Base-by-base conservation (phyloP, 164 flowering plant species). In the Liquidambar formosana region DNA sequence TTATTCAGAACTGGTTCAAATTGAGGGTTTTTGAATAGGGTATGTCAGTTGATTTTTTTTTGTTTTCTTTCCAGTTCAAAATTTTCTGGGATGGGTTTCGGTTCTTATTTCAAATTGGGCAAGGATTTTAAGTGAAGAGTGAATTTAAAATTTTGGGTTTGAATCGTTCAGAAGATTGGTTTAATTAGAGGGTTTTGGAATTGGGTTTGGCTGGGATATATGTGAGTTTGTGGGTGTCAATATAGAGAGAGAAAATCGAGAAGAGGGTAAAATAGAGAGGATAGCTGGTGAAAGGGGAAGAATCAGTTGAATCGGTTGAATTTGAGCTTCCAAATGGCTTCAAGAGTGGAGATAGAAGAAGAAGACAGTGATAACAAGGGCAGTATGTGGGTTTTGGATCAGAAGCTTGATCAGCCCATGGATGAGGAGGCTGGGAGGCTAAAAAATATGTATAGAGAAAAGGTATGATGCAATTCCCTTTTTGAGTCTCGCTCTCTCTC, bases 361-460 rank as follows among this genome's bases (percentile, higher is more conserved):
- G 89, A 73, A 6, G 62, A 47, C 23, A 69, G 28, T 68, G 78
- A 82, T 3, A 66, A 45, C 45, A 83, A 66, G 68, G 96, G 99
- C 11, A 82, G 86, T 64, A 91, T 95, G 97, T 95, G 99, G 99
- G 99, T 26, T 53, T 85, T 95, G 85, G 96, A 93, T 67, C 94
- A 95, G 83, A 91, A 84, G 76, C 87, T 95, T 83, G 99, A 95
- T 82, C 99, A 90, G 79, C 92, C 98, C 69, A 95, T 93, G 99
- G 99, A 95, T 64, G 97, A 93, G 60, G 99, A 95, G 73, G 99
- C 99, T 78, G 94, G 92, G 18, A 88, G 81, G 79, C 89, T 95
- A 23, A 81, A 67, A 73, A 84, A 79, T 67, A 86, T 85, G 87
- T 86, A 86, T 76, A 84, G 84, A 77, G 96, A 90, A 79, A 90